Base-by-base conservation (phyloP, 1,284 basidiomycete genomes). In the Heterobasidion occidentale region DNA sequence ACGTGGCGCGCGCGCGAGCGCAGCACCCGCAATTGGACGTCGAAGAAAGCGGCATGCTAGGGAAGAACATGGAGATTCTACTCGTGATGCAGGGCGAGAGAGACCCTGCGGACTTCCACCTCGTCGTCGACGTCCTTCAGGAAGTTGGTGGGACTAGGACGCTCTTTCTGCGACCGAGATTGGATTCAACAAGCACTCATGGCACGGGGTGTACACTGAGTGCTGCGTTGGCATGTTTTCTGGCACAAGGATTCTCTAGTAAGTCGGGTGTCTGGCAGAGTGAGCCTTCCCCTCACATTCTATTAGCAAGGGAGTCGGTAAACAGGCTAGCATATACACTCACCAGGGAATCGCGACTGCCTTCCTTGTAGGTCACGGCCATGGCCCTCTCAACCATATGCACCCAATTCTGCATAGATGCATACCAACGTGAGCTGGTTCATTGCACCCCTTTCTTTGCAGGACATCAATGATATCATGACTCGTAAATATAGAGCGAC, bases 181-280 rank as follows among this genome's bases (percentile, higher is more conserved):
- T 95, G 27, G 76, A 87, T 5, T 86, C 87, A 9, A 79, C 71
- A 27, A 91, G 78, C 61, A 95, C 94, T 0, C 95, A 98, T 66
- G 95, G 95, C 1, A 98, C 95, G 0, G 95, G 95, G 1, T 98
- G 94, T 68, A 98, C 95, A 0, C 76, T 98, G 9, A 89, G 87
- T 45, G 86, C 94, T 0, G 92, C 93, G 0, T 78, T 97, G 14
- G 86, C 89, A 1, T 86, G 85, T 53, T 77, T 77, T 20, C 72
- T 94, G 12, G 85, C 81, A 0, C 73, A 75, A 44, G 85, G 85
- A 42, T 62, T 65, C 12, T 63, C 66, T 1, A 63, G 86, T 85
- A 63, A 67, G 77, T 72, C 17, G 19, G 27, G 4, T 27, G 27
- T 3, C 6, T 27, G 27, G 27, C 27, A 27, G 27, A 27, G 27